Conservation (phyloP, 192 early-diverging fungal genomes). For the Mortierella alpina region DNA sequence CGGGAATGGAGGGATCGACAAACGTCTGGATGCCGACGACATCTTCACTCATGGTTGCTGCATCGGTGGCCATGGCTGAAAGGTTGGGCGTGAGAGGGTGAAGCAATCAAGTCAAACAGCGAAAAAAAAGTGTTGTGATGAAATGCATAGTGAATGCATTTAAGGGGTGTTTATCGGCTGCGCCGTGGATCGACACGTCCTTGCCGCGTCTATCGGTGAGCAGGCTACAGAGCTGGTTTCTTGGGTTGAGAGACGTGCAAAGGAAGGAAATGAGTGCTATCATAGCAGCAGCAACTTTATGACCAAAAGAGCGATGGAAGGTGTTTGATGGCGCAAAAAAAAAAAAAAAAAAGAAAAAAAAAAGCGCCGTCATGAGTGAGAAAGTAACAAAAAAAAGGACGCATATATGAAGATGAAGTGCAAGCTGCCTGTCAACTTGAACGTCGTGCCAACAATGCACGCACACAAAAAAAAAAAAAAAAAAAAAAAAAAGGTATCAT, state of each 20-base stretch:
- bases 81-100: not conserved
- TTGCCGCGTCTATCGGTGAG: not conserved
- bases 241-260: too few species aligned
- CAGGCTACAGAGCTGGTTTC: not conserved
- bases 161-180: not conserved
- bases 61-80: conserved; percentile 20
- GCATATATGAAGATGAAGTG: not conserved
- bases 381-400: conserved; percentile 9
- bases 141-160: not conserved
- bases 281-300: too few species aligned
- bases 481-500: conserved; percentile 2
- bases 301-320: too few species aligned
- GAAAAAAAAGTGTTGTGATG: too few species aligned
- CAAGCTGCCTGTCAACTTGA: too few species aligned
- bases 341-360: conserved; percentile 2
- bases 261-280: too few species aligned
- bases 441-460: not conserved
- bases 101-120: not conserved
- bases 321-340: too few species aligned
- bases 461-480: conserved; percentile 9
- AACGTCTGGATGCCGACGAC: conserved; percentile 78
- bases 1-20: conserved; percentile 55
- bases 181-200: not conserved
- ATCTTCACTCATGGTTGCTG: conserved; percentile 58
- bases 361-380: too few species aligned